phyloP scores from a whole-genome alignment of 2,329 filamentous ascomycete species.

The Venturiaceae sp. region DNA sequence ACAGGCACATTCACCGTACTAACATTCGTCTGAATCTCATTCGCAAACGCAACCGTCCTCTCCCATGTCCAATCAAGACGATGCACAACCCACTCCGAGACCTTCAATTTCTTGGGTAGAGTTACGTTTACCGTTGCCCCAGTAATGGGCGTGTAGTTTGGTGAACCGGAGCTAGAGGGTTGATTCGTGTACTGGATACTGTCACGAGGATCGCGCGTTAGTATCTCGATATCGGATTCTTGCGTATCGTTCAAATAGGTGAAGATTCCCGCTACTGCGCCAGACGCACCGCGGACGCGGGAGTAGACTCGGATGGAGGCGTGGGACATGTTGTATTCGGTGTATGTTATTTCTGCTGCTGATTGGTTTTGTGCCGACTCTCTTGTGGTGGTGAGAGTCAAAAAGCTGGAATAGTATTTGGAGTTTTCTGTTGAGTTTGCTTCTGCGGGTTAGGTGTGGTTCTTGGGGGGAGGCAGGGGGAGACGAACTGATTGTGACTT shows the following conservation, averaged over 20 bases:
- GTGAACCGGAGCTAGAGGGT: conserved; percentile 38
- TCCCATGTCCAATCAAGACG: conserved; percentile 50
- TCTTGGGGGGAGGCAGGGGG: not conserved
- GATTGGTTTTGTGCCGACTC: conserved; percentile 30
- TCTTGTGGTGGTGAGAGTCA: conserved; percentile 37
- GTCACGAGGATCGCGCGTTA: conserved; percentile 33
- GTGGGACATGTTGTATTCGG: conserved; percentile 33
- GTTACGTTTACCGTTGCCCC: conserved; percentile 34
- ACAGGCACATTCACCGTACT: conserved; percentile 47
- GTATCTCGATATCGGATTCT: conserved; percentile 45
- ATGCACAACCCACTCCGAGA: conserved; percentile 49
- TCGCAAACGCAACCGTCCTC: conserved; percentile 46
- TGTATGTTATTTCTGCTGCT: conserved; percentile 38
- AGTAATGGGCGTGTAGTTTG: conserved; percentile 29
- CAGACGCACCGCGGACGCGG: conserved; percentile 32
- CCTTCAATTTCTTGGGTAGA: conserved; percentile 30
- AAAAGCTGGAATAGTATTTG: conserved; percentile 16
- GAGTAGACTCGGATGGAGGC: conserved; percentile 38
- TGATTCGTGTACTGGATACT: conserved; percentile 46
- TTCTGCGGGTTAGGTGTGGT: not conserved
- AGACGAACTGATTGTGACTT: conserved; percentile 8
- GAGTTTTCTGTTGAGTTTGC: not conserved
- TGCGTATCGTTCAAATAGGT: conserved; percentile 36
- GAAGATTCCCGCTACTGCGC: conserved; percentile 48
- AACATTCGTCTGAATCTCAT: conserved; percentile 40